A percentile compares a stretch with the other conserved stretches of the same genome.
Conservation (phyloP, 2,329 filamentous ascomycete species). For the Aspergillus japonicus region DNA sequence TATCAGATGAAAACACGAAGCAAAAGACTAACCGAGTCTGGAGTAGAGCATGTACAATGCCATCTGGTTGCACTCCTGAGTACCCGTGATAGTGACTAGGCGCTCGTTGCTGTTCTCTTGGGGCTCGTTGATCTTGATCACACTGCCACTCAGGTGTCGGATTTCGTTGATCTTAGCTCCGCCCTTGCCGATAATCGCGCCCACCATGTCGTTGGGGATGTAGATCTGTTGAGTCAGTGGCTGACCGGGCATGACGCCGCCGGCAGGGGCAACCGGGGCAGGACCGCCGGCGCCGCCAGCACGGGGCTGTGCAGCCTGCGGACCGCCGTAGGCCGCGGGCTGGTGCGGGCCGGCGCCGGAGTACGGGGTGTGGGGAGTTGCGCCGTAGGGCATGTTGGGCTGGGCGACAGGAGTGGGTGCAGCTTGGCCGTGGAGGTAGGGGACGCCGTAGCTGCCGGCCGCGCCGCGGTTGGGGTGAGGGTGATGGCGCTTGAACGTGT, state of each 20-base stretch:
- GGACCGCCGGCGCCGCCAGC: slow-evolving; percentile 68
- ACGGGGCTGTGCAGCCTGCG: slow-evolving; percentile 60
- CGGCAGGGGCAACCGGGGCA: slow-evolving; percentile 65
- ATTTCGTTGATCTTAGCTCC: slow-evolving; percentile 99
- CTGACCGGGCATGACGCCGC: slow-evolving; percentile 71
- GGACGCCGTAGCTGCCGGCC: slow-evolving; percentile 67
- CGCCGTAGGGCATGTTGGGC: slow-evolving; percentile 76
- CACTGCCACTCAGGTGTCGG: slow-evolving; percentile 90
- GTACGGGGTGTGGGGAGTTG: slow-evolving; percentile 71
- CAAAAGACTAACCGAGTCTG: slow-evolving; percentile 68
- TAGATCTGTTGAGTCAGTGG: slow-evolving; percentile 97
- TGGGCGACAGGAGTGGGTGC: slow-evolving; percentile 56
- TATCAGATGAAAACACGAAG: not conserved
- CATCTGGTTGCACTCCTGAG: slow-evolving; percentile 98
- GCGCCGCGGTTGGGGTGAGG: slow-evolving; percentile 72
- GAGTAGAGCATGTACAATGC: slow-evolving; percentile 99
- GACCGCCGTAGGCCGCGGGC: slow-evolving; percentile 65
- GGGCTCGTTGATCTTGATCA: slow-evolving; percentile 99
- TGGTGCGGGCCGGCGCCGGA: slow-evolving; percentile 77
- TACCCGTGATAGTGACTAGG: slow-evolving; percentile 94
- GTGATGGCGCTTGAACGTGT: slow-evolving; percentile 75
- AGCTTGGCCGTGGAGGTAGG: slow-evolving; percentile 70
- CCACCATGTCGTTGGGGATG: slow-evolving; percentile 99
- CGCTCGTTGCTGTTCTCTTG: slow-evolving; percentile 99
- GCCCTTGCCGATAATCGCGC: slow-evolving; percentile 97